These are phyloP conservation scores for Colletotrichum zoysiae DNA, from an alignment of 2,329 filamentous ascomycete species.

Conservation along the genomic window DNA sequence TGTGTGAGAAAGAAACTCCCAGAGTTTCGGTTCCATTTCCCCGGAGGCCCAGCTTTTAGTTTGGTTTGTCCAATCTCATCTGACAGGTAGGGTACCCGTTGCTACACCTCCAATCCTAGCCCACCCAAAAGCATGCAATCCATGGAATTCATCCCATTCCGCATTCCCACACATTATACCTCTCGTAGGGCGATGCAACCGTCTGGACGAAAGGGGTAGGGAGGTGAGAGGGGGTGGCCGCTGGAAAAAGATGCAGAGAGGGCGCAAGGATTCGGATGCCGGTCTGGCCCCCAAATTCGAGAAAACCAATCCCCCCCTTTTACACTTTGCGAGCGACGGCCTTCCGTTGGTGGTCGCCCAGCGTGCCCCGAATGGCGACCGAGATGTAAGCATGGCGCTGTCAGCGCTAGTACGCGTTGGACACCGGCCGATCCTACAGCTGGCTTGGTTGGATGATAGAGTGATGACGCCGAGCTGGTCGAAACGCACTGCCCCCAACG, in stretches of 20 bases:
- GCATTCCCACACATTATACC: neutral
- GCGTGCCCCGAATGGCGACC: neutral
- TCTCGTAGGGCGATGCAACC: neutral
- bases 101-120: neutral
- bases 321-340: neutral
- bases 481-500: conserved; percentile 10
- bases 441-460: conserved; percentile 9
- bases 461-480: conserved; percentile 13
- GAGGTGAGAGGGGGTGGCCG: neutral
- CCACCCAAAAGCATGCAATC: neutral
- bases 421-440: conserved; percentile 17
- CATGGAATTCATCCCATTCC: neutral
- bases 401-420: conserved; percentile 38
- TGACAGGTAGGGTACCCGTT: neutral
- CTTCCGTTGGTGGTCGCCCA: neutral
- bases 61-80: neutral
- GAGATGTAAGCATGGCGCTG: conserved; percentile 13
- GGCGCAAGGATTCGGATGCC: neutral
- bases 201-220: neutral
- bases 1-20: neutral
- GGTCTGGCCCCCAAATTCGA: neutral
- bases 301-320: conserved; percentile 6
- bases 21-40: neutral
- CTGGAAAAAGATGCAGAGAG: neutral
- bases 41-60: neutral